Conservation (phyloP, 495 filamentous ascomycete species). For the Sabuloglossum arenarium region DNA sequence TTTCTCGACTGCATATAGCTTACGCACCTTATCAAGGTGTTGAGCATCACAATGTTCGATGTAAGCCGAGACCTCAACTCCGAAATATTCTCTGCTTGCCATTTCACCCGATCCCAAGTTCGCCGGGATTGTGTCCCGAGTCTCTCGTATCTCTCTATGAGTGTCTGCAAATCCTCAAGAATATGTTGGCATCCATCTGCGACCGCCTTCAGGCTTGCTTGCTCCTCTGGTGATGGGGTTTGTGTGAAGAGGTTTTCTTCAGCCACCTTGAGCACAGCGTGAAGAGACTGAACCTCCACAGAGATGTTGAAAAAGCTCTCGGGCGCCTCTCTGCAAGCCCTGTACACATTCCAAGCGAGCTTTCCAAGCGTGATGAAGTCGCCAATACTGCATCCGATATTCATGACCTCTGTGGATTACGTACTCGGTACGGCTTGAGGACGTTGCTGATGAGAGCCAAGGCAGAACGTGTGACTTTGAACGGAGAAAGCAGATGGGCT, state of each 20-base stretch:
- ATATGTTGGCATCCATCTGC: constrained; percentile 13
- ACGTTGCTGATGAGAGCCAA: too few species aligned
- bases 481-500: too few species aligned
- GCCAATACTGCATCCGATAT: constrained; percentile 10
- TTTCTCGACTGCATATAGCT: constrained; percentile 6
- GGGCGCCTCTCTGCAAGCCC: constrained; percentile 17
- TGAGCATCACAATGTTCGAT: constrained; percentile 14
- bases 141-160: constrained; percentile 16
- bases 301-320: constrained; percentile 16
- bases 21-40: constrained; percentile 14
- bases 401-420: constrained; percentile 10
- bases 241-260: constrained; percentile 15
- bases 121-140: constrained; percentile 18
- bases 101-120: constrained; percentile 21
- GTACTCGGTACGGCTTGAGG: too few species aligned
- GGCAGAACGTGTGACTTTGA: too few species aligned
- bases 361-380: constrained; percentile 9
- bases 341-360: constrained; percentile 14
- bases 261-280: constrained; percentile 18
- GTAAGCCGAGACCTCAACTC: constrained; percentile 16
- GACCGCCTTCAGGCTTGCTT: constrained; percentile 12
- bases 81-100: constrained; percentile 13
- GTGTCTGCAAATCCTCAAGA: constrained; percentile 13
- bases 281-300: constrained; percentile 18
- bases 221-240: constrained; percentile 7